These are phyloP conservation scores for Coemansia sp. DNA, from an alignment of 192 early-diverging fungal genomes.

Conservation along the genomic window DNA sequence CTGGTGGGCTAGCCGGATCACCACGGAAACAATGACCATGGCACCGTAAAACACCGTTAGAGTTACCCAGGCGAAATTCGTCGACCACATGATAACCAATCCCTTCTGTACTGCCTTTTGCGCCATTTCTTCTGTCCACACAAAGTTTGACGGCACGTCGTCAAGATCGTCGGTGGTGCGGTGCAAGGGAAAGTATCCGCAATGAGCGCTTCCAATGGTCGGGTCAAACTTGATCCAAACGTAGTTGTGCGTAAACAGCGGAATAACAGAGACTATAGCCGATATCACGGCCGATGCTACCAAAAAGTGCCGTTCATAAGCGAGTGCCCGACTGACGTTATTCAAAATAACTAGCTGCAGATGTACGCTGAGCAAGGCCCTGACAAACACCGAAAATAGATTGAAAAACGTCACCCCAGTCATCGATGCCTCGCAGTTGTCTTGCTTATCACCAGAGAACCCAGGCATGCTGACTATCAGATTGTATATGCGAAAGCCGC, in stretches of 20 bases:
- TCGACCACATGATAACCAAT: constrained; percentile 38
- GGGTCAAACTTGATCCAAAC: constrained; percentile 39
- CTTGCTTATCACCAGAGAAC: constrained; percentile 23
- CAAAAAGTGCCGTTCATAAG: constrained; percentile 39
- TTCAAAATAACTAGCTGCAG: constrained; percentile 38
- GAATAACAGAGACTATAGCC: constrained; percentile 22
- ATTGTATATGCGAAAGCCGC: constrained; percentile 39
- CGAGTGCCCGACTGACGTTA: constrained; percentile 23
- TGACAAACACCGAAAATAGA: constrained; percentile 41
- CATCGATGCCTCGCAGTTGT: constrained; percentile 47
- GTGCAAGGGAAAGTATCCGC: constrained; percentile 38
- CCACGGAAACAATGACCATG: constrained; percentile 36
- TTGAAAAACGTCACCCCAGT: constrained; percentile 39
- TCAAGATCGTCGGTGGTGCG: constrained; percentile 8
- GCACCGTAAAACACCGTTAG: constrained; percentile 43
- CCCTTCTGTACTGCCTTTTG: constrained; percentile 34
- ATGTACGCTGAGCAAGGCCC: constrained; percentile 41
- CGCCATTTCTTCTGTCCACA: constrained; percentile 23
- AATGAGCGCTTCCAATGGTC: constrained; percentile 30
- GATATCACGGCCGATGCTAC: constrained; percentile 15
- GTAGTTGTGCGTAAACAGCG: constrained; percentile 36
- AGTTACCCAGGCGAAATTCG: constrained; percentile 46
- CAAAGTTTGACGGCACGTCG: constrained; percentile 1
- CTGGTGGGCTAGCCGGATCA: constrained; percentile 35
- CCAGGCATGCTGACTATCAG: constrained; percentile 27